These are phyloP conservation scores for Paspalum notatum DNA, from an alignment of 176 grass and related monocot species.

Conservation along the genomic window DNA sequence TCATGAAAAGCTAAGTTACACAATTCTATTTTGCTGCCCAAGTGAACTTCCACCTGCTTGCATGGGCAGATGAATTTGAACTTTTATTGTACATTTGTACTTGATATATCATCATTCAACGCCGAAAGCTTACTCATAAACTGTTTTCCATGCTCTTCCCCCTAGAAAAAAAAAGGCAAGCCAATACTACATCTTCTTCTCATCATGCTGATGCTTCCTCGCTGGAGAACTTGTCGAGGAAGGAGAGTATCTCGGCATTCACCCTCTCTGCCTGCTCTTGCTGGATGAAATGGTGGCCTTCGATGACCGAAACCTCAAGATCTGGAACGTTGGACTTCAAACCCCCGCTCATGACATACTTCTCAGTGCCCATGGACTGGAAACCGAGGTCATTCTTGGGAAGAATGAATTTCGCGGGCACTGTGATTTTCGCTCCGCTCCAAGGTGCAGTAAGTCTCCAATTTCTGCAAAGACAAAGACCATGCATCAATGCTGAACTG, in stretches of 20 bases:
- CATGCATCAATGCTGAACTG: conserved; percentile 16
- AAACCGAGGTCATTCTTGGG: conserved; percentile 47
- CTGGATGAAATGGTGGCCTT: conserved; percentile 67
- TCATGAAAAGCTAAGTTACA: not conserved
- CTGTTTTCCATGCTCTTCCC: not conserved
- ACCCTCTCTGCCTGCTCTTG: conserved; percentile 63
- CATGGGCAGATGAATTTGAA: not conserved
- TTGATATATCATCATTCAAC: not conserved
- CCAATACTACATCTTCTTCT: not conserved
- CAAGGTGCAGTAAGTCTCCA: conserved; percentile 60
- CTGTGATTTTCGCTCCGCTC: conserved; percentile 51
- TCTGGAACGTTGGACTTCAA: conserved; percentile 53
- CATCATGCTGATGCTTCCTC: conserved; percentile 3
- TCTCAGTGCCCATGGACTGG: conserved; percentile 37
- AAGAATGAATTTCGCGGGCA: conserved; percentile 57
- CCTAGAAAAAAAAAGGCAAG: not conserved
- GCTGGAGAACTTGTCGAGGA: conserved; percentile 32
- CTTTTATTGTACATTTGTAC: not conserved
- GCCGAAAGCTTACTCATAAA: not conserved
- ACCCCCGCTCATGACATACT: conserved; percentile 43
- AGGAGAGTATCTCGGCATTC: conserved; percentile 58
- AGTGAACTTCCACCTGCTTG: not conserved
- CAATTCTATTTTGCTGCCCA: not conserved
- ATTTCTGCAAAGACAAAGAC: conserved; percentile 44
- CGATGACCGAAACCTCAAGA: conserved; percentile 47